A percentile compares a stretch with the other conserved stretches of the same genome.
phyloP scores from a whole-genome alignment of 345 rosid genomes.

The Geranium brycei region DNA sequence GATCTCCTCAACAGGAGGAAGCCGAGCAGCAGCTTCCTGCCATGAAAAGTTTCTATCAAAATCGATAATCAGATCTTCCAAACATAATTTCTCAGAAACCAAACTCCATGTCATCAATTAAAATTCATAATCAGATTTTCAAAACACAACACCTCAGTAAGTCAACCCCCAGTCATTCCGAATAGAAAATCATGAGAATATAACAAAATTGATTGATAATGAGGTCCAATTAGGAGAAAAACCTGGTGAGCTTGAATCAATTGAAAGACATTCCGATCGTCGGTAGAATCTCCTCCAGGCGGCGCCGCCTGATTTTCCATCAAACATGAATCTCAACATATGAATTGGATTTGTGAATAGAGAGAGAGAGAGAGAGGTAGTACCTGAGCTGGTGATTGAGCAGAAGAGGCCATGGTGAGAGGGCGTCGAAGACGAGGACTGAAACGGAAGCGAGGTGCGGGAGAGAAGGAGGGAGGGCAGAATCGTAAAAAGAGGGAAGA shows the following conservation, averaged over 20 bases:
- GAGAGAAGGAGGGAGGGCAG: slow-evolving; percentile 12
- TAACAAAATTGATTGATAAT: background rate
- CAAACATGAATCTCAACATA: background rate
- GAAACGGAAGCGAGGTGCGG: slow-evolving; percentile 10
- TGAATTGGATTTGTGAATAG: background rate
- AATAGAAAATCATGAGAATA: background rate
- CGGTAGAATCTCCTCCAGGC: slow-evolving; percentile 42
- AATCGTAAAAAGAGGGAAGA: slow-evolving; percentile 18
- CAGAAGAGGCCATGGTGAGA: slow-evolving; percentile 54
- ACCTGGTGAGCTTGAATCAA: slow-evolving; percentile 83
- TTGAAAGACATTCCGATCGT: slow-evolving; percentile 42
- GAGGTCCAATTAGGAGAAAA: background rate
- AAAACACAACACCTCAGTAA: too few relatives aligned
- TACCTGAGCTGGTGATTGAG: slow-evolving; percentile 57
- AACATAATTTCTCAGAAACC: background rate
- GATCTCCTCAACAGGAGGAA: slow-evolving; percentile 69
- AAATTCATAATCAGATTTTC: too few relatives aligned
- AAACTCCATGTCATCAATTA: too few relatives aligned
- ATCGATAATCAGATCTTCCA: background rate
- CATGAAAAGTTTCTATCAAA: background rate
- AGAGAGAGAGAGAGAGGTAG: slow-evolving; percentile 5
- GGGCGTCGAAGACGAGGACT: slow-evolving; percentile 12
- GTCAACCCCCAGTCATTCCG: background rate
- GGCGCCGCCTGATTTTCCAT: slow-evolving; percentile 38
- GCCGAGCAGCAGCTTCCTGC: slow-evolving; percentile 76